Percentiles rank a stretch among this genome's conserved stretches.
phyloP scores from a whole-genome alignment of 75 land plant species.

The Pinus taeda region DNA sequence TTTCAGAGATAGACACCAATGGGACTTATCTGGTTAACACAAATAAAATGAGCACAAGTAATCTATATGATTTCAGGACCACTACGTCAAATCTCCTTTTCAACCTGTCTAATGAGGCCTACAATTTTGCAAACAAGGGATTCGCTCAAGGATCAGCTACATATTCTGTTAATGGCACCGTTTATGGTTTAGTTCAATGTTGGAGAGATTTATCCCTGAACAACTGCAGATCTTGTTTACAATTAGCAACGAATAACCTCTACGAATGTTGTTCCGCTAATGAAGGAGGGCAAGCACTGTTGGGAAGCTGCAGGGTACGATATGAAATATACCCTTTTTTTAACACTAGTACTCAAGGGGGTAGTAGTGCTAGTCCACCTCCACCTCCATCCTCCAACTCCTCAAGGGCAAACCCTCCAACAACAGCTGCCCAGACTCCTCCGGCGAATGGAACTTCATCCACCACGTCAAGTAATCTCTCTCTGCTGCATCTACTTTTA shows the following conservation, averaged over 20 bases:
- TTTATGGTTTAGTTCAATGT: background rate
- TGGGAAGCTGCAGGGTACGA: background rate
- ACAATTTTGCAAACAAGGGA: background rate
- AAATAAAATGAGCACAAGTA: background rate
- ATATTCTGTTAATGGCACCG: background rate
- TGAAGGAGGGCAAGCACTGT: background rate
- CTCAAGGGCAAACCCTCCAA: background rate
- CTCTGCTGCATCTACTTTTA: too few relatives aligned
- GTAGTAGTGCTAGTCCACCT: background rate
- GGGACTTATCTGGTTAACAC: background rate
- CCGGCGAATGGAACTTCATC: too few relatives aligned
- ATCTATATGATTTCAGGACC: background rate
- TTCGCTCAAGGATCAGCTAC: background rate
- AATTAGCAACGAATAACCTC: background rate
- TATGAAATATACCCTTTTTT: background rate
- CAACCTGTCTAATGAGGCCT: background rate
- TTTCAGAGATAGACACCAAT: background rate
- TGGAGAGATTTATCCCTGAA: too few relatives aligned
- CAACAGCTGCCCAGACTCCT: background rate
- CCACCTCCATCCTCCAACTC: background rate
- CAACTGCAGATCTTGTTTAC: too few relatives aligned
- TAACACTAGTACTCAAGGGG: background rate
- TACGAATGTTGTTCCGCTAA: background rate
- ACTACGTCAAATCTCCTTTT: background rate
- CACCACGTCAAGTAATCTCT: too few relatives aligned